Base-by-base conservation (phyloP, 2,329 filamentous ascomycete species). In the Trichocomaceae sp. region DNA sequence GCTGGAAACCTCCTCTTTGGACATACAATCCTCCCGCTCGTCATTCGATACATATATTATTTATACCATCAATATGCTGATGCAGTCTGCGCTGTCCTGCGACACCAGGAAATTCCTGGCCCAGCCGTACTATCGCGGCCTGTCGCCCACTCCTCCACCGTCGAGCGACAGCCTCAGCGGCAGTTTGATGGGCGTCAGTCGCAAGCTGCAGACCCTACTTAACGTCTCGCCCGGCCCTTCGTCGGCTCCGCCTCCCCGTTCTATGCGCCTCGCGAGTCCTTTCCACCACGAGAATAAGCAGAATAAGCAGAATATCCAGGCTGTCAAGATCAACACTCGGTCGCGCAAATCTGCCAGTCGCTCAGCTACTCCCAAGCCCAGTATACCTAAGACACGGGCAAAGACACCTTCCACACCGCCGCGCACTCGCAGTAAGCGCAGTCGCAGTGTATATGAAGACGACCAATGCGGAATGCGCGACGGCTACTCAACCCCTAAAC, bases 21-120 rank as follows among this genome's bases (percentile, higher is more conserved):
- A 52, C 41, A n/a, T 23, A 17, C 47, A 10, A 35, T 4, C 0
- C 17, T 42, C 20, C 52, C 48, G 42, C 55, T 39, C 39, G 39
- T 19, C 19, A 19, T 42, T 45, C 20, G 7, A 42, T 26, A 13
- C 39, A 46, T 37, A 35, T 42, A 51, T 13, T 19, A 51, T 17
- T 19, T 29, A 12, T 23, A 47, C 58, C 53, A 5, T 59, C 61
- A 67, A 39, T 35, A 73, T 77, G 74, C 62, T 77, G 47, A 72
- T 77, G 56, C 74, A 73, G 55, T 76, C 74, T 8, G 74, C 74
- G 31, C 63, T 77, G 49, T 63, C 72, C 55, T 76, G 74, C 69
- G 73, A 76, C 59, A 62, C 66, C 62, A 68, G 68, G 59, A 70
- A 66, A 59, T 64, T 64, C 55, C 53, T 64, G 52, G 52, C 57